These are phyloP conservation scores for Microbotryum lychnidis-dioicae DNA, from an alignment of 1,284 basidiomycete species.

Conservation along the genomic window DNA sequence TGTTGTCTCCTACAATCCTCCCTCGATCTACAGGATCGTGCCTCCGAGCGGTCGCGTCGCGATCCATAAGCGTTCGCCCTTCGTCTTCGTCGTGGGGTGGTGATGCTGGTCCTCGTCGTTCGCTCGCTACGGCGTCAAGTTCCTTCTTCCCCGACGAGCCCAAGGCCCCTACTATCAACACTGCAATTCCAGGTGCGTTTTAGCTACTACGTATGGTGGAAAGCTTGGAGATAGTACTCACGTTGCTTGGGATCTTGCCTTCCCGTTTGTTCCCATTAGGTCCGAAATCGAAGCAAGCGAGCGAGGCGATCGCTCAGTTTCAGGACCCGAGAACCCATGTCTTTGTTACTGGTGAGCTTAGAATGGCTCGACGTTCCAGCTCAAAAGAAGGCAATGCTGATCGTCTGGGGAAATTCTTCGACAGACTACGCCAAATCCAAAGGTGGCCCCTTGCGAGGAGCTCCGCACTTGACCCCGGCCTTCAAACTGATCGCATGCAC, in stretches of 20 bases:
- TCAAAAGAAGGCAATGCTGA: neutral
- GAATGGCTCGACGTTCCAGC: neutral
- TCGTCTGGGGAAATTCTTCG: neutral
- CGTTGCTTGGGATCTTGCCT: neutral
- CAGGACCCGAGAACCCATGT: constrained; percentile 44
- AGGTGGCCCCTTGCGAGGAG: constrained; percentile 9
- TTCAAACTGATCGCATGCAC: neutral
- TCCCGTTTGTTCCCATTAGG: neutral
- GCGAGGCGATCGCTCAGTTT: constrained; percentile 39
- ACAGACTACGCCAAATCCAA: constrained; percentile 40
- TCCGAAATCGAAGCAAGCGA: constrained; percentile 35
- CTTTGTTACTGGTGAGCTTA: constrained; percentile 38
- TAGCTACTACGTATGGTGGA: neutral
- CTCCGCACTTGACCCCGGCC: neutral
- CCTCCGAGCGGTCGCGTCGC: no score
- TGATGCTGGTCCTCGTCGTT: no score
- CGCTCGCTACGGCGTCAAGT: no score
- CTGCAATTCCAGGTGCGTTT: constrained; percentile 36
- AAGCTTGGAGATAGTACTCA: neutral
- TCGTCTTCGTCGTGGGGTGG: no score
- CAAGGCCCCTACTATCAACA: constrained; percentile 28
- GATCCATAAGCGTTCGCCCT: no score
- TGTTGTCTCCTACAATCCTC: no score
- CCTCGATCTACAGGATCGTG: no score
- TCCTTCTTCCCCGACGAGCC: constrained; percentile 37